Evolutionary conservation across 805 yeast genomes (phyloP).

Genomic region (Priceomyces medius): DNA sequence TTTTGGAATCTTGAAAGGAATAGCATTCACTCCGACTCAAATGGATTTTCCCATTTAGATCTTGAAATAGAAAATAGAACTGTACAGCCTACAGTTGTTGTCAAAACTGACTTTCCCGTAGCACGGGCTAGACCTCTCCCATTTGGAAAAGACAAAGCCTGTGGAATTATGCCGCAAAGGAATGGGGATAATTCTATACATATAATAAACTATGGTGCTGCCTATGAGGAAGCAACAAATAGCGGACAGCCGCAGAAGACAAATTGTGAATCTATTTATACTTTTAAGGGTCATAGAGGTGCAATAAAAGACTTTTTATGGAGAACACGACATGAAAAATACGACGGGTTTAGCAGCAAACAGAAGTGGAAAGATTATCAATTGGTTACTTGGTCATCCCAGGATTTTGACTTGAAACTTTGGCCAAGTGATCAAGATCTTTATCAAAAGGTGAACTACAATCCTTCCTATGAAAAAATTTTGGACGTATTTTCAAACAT

Average conservation of each 20-base stretch:
- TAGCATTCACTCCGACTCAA: slow-evolving; percentile 12
- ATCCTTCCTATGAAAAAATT: slow-evolving; percentile 31
- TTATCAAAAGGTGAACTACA: slow-evolving; percentile 36
- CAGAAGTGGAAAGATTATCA: slow-evolving; percentile 81
- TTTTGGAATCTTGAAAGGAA: slow-evolving; percentile 65
- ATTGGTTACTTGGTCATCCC: slow-evolving; percentile 87
- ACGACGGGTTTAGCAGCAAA: slow-evolving; percentile 46
- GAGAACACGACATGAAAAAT: slow-evolving; percentile 52
- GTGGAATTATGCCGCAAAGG: slow-evolving; percentile 85
- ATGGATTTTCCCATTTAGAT: slow-evolving; percentile 20
- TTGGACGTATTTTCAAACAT: slow-evolving; percentile 15
- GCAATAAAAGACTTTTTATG: slow-evolving; percentile 87
- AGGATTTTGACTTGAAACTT: slow-evolving; percentile 74
- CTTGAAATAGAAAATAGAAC: slow-evolving; percentile 3
- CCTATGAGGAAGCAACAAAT: slow-evolving; percentile 25
- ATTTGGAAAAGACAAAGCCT: slow-evolving; percentile 70
- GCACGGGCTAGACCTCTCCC: slow-evolving; percentile 88
- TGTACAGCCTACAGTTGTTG: slow-evolving; percentile 52
- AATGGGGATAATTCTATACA: slow-evolving; percentile 74
- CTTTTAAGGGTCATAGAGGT: slow-evolving; percentile 78
- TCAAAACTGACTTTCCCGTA: slow-evolving; percentile 78
- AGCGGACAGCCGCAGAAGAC: slow-evolving; percentile 26
- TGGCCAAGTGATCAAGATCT: slow-evolving; percentile 64
- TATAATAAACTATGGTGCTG: slow-evolving; percentile 48
- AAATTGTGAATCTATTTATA: slow-evolving; percentile 34